A percentile compares a stretch with the other conserved stretches of the same genome.
Conservation (phyloP, 441 rosid genomes). For the Erodium chrysanthum region DNA sequence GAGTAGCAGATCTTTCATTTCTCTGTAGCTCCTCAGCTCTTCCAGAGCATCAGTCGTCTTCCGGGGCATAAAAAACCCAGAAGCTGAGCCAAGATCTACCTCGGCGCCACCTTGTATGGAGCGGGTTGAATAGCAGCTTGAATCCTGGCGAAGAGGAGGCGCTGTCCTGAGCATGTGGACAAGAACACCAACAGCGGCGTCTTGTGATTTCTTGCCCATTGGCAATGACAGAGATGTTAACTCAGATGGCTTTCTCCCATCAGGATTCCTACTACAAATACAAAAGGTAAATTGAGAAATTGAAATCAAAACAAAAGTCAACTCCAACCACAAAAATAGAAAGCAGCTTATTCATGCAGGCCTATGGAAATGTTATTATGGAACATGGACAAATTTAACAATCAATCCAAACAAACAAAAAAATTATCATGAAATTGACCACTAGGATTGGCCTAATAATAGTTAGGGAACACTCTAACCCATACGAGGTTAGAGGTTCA, state of each 20-base stretch:
- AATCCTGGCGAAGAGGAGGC: slow-evolving; percentile 63
- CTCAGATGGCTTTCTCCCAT: slow-evolving; percentile 33
- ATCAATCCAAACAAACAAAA: too few relatives aligned
- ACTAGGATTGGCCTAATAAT: too few relatives aligned
- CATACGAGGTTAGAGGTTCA: too few relatives aligned
- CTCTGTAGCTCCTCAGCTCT: slow-evolving; percentile 64
- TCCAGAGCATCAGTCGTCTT: slow-evolving; percentile 67
- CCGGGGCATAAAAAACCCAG: slow-evolving; percentile 55
- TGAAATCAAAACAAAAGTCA: background rate
- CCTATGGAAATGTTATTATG: too few relatives aligned
- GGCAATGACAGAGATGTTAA: slow-evolving; percentile 2
- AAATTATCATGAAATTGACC: too few relatives aligned
- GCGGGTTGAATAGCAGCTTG: slow-evolving; percentile 47
- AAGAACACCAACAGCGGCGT: slow-evolving; percentile 75
- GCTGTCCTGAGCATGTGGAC: slow-evolving; percentile 76
- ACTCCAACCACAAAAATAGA: background rate
- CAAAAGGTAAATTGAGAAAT: slow-evolving; percentile 5
- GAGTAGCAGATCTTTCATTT: slow-evolving; percentile 66
- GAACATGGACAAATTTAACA: too few relatives aligned
- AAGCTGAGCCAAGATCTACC: slow-evolving; percentile 46
- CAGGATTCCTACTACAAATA: slow-evolving; percentile 20
- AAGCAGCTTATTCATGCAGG: too few relatives aligned
- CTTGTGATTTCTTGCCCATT: slow-evolving; percentile 56
- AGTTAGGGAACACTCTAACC: too few relatives aligned
- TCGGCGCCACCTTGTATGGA: slow-evolving; percentile 37